Percentiles rank a stretch among this genome's conserved stretches.
These are phyloP conservation scores for Talaromyces amestolkiae DNA, from an alignment of 2,329 filamentous ascomycete genomes.

Conservation along the genomic window DNA sequence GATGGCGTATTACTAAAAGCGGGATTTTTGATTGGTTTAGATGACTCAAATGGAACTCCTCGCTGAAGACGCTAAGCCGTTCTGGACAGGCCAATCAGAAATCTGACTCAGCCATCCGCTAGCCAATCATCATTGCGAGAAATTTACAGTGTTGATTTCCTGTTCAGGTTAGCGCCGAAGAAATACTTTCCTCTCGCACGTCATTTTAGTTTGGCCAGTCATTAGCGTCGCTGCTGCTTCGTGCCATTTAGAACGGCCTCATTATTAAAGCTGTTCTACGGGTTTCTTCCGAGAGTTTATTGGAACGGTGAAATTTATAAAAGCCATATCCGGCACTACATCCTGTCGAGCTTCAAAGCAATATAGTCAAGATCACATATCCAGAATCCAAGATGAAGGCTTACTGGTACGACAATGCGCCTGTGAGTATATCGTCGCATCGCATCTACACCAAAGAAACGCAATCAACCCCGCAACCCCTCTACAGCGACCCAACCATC, in stretches of 20 bases:
- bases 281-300: neutral
- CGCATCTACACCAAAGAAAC: neutral
- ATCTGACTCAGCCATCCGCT: neutral
- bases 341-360: neutral
- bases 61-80: neutral
- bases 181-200: conserved; percentile 4
- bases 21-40: neutral
- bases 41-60: neutral
- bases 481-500: neutral
- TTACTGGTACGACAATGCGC: conserved; percentile 68
- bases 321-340: no score
- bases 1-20: neutral
- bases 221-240: neutral
- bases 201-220: conserved; percentile 9
- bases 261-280: neutral
- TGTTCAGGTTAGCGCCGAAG: neutral
- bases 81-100: neutral
- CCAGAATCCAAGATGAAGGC: conserved; percentile 57
- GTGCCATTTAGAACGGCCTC: neutral
- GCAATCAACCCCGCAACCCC: conserved; percentile 16
- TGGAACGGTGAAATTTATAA: no score
- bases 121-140: neutral
- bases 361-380: neutral
- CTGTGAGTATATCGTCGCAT: conserved; percentile 43
- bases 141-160: neutral